phyloP scores from a whole-genome alignment of 164 flowering plant genomes.

The Sextonia rubra region DNA sequence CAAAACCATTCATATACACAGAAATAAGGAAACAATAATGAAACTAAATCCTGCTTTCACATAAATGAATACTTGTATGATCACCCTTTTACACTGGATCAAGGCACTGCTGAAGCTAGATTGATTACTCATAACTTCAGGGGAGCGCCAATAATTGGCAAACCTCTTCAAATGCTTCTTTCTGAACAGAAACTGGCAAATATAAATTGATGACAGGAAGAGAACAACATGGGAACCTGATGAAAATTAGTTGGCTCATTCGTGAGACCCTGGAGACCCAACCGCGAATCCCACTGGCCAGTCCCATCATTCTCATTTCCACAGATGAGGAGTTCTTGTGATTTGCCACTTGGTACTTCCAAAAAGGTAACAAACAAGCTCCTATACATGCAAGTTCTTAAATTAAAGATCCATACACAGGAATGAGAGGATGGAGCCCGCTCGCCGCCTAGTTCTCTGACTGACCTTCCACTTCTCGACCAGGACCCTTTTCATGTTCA shows the following conservation, averaged over 20 bases:
- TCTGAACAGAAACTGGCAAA: background rate
- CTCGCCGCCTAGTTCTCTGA: conserved; percentile 64
- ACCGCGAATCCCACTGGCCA: background rate
- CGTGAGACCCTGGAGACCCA: background rate
- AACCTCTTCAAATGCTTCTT: background rate
- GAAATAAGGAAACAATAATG: background rate
- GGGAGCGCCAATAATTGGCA: background rate
- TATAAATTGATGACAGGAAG: background rate
- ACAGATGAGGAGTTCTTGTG: background rate
- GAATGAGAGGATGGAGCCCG: conserved; percentile 61
- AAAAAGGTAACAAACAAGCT: background rate
- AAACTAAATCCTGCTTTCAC: background rate
- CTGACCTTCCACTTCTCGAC: conserved; percentile 87
- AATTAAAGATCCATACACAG: conserved; percentile 68
- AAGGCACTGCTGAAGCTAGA: background rate
- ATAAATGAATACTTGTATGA: background rate
- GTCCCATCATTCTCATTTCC: background rate
- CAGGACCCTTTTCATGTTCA: conserved; percentile 64
- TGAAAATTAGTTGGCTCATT: background rate
- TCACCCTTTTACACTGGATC: background rate
- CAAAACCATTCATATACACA: background rate
- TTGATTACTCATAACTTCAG: background rate
- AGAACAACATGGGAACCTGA: background rate
- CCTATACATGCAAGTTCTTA: background rate
- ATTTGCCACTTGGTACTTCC: background rate